These are phyloP conservation scores for Daldinia bambusicola DNA, from an alignment of 495 filamentous ascomycete genomes.

Conservation along the genomic window DNA sequence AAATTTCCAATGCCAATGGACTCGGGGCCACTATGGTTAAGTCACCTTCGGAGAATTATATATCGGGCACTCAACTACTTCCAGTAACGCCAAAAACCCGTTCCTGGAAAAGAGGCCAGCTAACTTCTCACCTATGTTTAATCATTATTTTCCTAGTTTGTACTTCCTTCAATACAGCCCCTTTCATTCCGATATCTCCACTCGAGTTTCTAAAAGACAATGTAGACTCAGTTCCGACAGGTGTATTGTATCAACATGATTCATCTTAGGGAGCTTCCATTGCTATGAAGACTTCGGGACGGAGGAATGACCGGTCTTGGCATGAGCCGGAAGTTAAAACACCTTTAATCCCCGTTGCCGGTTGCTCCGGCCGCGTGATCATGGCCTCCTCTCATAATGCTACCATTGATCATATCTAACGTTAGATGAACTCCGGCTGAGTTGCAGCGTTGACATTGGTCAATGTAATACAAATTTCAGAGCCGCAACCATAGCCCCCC, in stretches of 20 bases:
- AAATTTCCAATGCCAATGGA: not conserved
- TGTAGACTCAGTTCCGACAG: not conserved
- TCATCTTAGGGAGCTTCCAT: conserved; percentile 17
- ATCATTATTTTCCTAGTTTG: not conserved
- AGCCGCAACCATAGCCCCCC: conserved; percentile 23
- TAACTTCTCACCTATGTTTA: not conserved
- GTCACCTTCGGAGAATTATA: conserved; percentile 15
- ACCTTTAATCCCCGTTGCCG: not conserved
- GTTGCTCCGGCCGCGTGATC: not conserved
- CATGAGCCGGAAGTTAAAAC: conserved; percentile 6
- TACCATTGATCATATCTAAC: conserved; percentile 1
- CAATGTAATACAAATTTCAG: conserved; percentile 11
- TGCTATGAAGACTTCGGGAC: conserved; percentile 14
- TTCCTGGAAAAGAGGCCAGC: not conserved
- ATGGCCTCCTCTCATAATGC: conserved; percentile 6
- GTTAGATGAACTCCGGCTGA: not conserved
- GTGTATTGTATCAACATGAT: conserved; percentile 11
- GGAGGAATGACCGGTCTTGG: conserved; percentile 16
- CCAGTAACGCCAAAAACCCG: conserved; percentile 6
- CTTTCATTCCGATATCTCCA: not conserved
- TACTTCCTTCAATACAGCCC: not conserved
- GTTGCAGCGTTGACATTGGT: not conserved
- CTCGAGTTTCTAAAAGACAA: not conserved
- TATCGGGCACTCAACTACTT: conserved; percentile 11
- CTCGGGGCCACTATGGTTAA: not conserved